phyloP scores from a whole-genome alignment of 2,329 filamentous ascomycete genomes.

The Colletotrichum tropicale region DNA sequence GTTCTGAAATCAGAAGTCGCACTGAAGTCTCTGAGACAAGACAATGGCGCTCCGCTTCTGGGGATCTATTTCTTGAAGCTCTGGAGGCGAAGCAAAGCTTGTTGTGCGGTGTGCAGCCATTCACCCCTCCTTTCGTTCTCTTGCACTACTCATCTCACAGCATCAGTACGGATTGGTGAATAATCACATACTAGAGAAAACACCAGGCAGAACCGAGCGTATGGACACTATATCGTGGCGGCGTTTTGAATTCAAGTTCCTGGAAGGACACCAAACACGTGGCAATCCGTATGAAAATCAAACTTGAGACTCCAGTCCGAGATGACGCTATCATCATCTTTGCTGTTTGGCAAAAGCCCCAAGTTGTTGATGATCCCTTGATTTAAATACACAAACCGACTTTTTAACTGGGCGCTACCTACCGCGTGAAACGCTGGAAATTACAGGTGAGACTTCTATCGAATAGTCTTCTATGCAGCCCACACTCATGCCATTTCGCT shows the following conservation, averaged over 20 bases:
- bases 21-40: not conserved
- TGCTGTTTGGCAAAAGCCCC: not conserved
- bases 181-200: not conserved
- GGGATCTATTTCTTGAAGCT: no score
- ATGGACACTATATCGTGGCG: accelerated
- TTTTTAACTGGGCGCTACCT: not conserved
- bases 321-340: not conserved
- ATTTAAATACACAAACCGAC: not conserved
- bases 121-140: not conserved
- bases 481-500: accelerated
- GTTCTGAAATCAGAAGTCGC: not conserved
- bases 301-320: no score
- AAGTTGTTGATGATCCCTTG: accelerated
- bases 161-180: not conserved
- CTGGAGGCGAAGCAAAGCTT: not conserved
- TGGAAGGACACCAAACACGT: no score
- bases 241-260: no score
- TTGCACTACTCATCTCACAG: not conserved
- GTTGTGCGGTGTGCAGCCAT: not conserved
- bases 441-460: no score
- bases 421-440: not conserved
- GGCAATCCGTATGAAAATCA: accelerated
- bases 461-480: no score
- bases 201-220: no score
- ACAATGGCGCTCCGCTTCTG: not conserved